These are phyloP conservation scores for Leucocoprinus sp. DNA, from an alignment of 768 basidiomycete species.

Conservation along the genomic window DNA sequence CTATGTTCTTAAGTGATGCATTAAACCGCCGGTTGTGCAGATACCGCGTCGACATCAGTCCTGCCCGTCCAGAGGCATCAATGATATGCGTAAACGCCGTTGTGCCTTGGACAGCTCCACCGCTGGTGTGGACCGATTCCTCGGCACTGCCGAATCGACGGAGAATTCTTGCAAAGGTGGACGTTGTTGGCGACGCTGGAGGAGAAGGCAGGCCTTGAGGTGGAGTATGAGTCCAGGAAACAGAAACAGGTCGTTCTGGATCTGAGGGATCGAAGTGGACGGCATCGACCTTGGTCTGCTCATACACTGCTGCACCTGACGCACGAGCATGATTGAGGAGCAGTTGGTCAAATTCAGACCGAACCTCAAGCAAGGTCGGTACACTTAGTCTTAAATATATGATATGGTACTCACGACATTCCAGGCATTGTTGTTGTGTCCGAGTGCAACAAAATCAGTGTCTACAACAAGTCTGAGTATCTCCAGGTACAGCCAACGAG, in stretches of 20 bases:
- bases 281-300: constrained; percentile 43
- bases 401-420: constrained; percentile 46
- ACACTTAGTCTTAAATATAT: not conserved
- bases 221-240: constrained; percentile 41
- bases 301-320: constrained; percentile 44
- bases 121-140: constrained; percentile 2
- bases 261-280: constrained; percentile 35
- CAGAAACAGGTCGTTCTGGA: constrained; percentile 39
- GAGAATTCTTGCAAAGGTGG: constrained; percentile 17
- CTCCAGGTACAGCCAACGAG: not conserved
- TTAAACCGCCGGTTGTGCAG: constrained; percentile 65
- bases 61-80: constrained; percentile 69
- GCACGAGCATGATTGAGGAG: constrained; percentile 47
- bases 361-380: constrained; percentile 26
- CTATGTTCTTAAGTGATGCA: constrained; percentile 61
- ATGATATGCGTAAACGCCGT: constrained; percentile 62
- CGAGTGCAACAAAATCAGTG: constrained; percentile 51
- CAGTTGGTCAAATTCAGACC: constrained; percentile 55
- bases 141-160: constrained; percentile 13
- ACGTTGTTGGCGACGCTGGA: constrained; percentile 29
- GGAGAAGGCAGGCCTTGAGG: constrained; percentile 32
- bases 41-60: constrained; percentile 61
- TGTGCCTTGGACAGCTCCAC: constrained; percentile 31
- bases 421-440: constrained; percentile 48
- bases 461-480: constrained; percentile 26